Base-by-base conservation (phyloP, 2,329 filamentous ascomycete genomes). In the Fusarium abutilonis region DNA sequence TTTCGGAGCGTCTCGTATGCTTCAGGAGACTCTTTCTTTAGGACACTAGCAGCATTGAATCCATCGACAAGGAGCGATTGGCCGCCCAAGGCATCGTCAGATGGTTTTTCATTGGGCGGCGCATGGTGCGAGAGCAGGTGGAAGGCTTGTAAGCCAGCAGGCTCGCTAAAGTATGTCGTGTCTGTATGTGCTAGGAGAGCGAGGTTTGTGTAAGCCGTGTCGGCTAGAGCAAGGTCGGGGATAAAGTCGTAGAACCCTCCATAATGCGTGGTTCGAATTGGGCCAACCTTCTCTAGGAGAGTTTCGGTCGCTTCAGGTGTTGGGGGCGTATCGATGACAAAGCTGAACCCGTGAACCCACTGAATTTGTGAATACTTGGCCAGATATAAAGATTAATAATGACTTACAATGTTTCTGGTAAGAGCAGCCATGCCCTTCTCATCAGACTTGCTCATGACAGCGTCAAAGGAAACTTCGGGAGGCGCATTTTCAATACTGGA, bases 161-260 rank as follows among this genome's bases (percentile, higher is more conserved):
- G 94, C 63, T 98, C 94, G 19, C 87, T 93, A 78, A 98, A 98
- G 76, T 99, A 98, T 1, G 94, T 97, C 7, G 87, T 98, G 77
- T 99, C 95, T 1, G 94, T 98, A 76, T 99, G 95, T 1, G 91
- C 89, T 17, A 87, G 86, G 3, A 99, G 84, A 1, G 88, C 88
- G 46, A 95, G 82, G 69, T 90, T 92, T 2, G 94, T 97, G 78
- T 98, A 99, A 4, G 93, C 93, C 2, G 91, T 96, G 71, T 97
- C 93, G 64, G 93, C 93, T 72, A 89, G 89, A 26, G 92, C 89
- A 21, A 97, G 84, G 75, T 97, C 91, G 6, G 93, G 90, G 1
- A 91, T 91, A 75, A 98, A 98, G 76, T 97, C 94, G 70, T 85
- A 86, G 72, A 84, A 83, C 56, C 78, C 86, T 79, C 92, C 94